Percentiles rank a stretch among this genome's conserved stretches.
These are phyloP conservation scores for Prunus salicina DNA, from an alignment of 306 rosid genomes.

Conservation along the genomic window DNA sequence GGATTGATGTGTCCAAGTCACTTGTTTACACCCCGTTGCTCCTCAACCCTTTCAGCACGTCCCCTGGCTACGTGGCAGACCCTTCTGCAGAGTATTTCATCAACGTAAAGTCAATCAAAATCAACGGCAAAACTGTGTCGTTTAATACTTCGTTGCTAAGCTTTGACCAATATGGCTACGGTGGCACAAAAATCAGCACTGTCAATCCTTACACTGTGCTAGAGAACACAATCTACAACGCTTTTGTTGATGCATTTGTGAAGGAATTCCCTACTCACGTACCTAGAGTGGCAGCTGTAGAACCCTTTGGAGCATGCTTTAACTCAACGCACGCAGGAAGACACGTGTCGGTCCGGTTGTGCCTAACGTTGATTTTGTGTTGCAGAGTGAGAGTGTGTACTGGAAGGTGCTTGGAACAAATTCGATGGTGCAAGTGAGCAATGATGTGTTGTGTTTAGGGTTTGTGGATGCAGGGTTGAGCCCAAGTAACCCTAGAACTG, in stretches of 20 bases:
- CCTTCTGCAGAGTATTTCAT: slow-evolving; percentile 55
- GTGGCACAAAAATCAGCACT: slow-evolving; percentile 72
- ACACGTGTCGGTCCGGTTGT: slow-evolving; percentile 39
- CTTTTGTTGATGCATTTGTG: slow-evolving; percentile 10
- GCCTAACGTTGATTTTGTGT: slow-evolving; percentile 43
- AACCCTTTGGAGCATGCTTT: slow-evolving; percentile 57
- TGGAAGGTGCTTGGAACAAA: slow-evolving; percentile 58
- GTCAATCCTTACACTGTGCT: slow-evolving; percentile 47
- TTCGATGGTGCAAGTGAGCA: slow-evolving; percentile 43
- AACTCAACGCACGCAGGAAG: neutral
- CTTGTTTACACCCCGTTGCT: neutral
- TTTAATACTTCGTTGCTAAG: slow-evolving; percentile 39
- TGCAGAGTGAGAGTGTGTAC: slow-evolving; percentile 38
- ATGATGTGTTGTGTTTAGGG: slow-evolving; percentile 50
- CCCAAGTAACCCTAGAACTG: slow-evolving; percentile 25
- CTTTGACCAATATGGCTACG: slow-evolving; percentile 38
- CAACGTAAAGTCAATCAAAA: slow-evolving; percentile 44
- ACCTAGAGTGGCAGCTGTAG: slow-evolving; percentile 34
- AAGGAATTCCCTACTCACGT: neutral
- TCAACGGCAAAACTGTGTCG: slow-evolving; percentile 27
- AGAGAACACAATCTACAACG: slow-evolving; percentile 51
- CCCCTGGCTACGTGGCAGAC: slow-evolving; percentile 9
- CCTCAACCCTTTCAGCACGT: slow-evolving; percentile 17
- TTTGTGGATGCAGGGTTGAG: slow-evolving; percentile 51
- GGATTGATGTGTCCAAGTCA: slow-evolving; percentile 23